These are phyloP conservation scores for Hericium erinaceus DNA, from an alignment of 768 basidiomycete species.

Conservation along the genomic window DNA sequence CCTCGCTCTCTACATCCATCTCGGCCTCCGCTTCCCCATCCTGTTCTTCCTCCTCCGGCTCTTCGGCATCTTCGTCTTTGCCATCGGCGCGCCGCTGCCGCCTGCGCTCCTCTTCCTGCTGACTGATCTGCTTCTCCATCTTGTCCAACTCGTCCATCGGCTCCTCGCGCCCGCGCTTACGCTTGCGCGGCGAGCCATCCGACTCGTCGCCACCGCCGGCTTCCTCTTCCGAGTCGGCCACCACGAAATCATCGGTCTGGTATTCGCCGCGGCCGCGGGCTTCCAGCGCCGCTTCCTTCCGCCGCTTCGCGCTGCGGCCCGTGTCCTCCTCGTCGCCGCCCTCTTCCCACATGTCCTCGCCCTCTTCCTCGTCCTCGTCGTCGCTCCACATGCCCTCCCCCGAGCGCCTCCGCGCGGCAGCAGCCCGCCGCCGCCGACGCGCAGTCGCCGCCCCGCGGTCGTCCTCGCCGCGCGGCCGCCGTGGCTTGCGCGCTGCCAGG, in stretches of 20 bases:
- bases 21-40: constrained; percentile 26
- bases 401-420: constrained; percentile 23
- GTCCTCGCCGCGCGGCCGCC: constrained; percentile 42
- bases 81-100: constrained; percentile 22
- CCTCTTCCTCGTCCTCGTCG: constrained; percentile 49
- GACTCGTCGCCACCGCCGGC: constrained; percentile 7
- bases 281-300: constrained; percentile 25
- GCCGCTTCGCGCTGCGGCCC: constrained; percentile 34
- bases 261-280: constrained; percentile 59
- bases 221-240: constrained; percentile 72
- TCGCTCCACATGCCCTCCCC: constrained; percentile 45
- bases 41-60: constrained; percentile 22
- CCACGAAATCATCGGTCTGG: constrained; percentile 79
- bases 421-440: constrained; percentile 33
- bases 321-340: constrained; percentile 35
- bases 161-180: constrained; percentile 30
- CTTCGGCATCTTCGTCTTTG: constrained; percentile 10
- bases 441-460: constrained; percentile 39
- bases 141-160: constrained; percentile 59
- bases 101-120: constrained; percentile 45
- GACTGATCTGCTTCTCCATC: constrained; percentile 57
- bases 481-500: constrained; percentile 54
- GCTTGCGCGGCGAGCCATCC: constrained; percentile 12
- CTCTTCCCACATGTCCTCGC: constrained; percentile 5
- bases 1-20: constrained; percentile 73